phyloP scores from a whole-genome alignment of 495 filamentous ascomycete genomes.

The Emericellopsis terricola region DNA sequence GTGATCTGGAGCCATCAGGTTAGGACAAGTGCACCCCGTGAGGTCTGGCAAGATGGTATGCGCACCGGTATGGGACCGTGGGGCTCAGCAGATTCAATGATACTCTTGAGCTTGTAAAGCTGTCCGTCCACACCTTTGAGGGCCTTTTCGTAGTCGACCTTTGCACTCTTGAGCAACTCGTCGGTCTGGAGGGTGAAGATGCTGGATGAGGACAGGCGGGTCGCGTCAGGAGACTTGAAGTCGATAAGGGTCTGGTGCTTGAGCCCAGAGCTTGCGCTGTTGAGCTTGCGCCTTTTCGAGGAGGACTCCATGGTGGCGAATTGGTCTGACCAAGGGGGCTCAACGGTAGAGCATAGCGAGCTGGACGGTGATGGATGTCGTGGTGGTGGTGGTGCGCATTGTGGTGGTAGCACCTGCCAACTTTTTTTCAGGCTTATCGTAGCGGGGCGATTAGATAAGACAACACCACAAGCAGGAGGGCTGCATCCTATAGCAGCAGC shows the following conservation, averaged over 20 bases:
- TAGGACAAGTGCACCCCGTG: conserved; percentile 1
- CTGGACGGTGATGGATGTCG: neutral
- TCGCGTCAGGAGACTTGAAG: conserved; percentile 11
- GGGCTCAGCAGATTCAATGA: conserved; percentile 51
- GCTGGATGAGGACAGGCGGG: conserved; percentile 25
- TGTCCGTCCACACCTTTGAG: conserved; percentile 46
- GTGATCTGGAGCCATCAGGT: conserved; percentile 29
- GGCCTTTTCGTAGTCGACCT: conserved; percentile 47
- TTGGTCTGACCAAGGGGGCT: neutral
- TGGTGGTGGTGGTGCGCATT: neutral
- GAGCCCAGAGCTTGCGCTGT: conserved; percentile 11
- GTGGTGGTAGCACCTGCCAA: too few relatives aligned
- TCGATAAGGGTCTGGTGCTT: conserved; percentile 1
- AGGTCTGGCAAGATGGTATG: neutral
- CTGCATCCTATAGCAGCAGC: too few relatives aligned
- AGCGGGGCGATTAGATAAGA: too few relatives aligned
- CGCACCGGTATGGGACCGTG: conserved; percentile 36
- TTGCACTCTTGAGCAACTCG: conserved; percentile 55
- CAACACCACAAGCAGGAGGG: too few relatives aligned
- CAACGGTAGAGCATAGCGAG: neutral
- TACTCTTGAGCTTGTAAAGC: conserved; percentile 50
- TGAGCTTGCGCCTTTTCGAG: conserved; percentile 32
- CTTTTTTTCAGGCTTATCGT: too few relatives aligned
- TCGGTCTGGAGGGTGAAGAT: conserved; percentile 80
- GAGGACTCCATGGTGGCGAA: conserved; percentile 19